phyloP scores from a whole-genome alignment of 2,329 filamentous ascomycete genomes.

The Chaetomiaceae sp. region DNA sequence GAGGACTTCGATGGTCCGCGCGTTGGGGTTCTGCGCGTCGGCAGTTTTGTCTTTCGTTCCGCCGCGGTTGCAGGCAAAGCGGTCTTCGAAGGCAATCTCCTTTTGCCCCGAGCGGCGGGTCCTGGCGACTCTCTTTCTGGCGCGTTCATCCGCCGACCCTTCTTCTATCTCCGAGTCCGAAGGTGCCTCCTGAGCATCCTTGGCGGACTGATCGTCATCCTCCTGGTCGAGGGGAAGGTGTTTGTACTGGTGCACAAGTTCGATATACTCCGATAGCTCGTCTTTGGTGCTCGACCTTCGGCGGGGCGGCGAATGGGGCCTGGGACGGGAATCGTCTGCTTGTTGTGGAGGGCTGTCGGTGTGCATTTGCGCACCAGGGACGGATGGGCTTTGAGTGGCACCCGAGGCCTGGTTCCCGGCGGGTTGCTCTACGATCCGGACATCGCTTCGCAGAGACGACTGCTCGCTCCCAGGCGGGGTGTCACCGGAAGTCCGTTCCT shows the following conservation, averaged over 20 bases:
- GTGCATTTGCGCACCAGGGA: background rate
- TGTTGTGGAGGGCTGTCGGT: background rate
- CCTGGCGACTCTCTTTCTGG: slow-evolving; percentile 25
- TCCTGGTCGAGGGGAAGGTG: slow-evolving; percentile 54
- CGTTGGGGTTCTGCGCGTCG: slow-evolving; percentile 61
- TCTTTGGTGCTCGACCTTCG: slow-evolving; percentile 37
- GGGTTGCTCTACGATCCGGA: background rate
- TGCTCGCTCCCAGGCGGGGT: slow-evolving; percentile 26
- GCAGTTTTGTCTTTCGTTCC: slow-evolving; percentile 41
- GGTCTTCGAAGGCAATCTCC: slow-evolving; percentile 39
- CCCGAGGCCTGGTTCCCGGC: background rate
- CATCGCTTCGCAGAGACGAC: slow-evolving; percentile 12
- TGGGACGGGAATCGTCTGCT: background rate
- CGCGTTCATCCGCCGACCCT: slow-evolving; percentile 29
- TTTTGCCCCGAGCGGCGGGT: slow-evolving; percentile 21
- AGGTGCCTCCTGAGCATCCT: slow-evolving; percentile 16
- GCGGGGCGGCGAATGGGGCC: background rate
- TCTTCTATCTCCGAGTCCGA: slow-evolving; percentile 22
- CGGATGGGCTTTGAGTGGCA: background rate
- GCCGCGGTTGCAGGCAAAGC: slow-evolving; percentile 52
- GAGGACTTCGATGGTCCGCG: slow-evolving; percentile 68
- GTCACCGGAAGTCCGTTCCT: slow-evolving; percentile 35
- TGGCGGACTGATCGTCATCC: slow-evolving; percentile 34
- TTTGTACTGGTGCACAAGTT: slow-evolving; percentile 55
- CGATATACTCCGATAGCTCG: slow-evolving; percentile 61